Evolutionary conservation across 108 stramenopile species (phyloP).

Genomic region (Nitzschia sp.): DNA sequence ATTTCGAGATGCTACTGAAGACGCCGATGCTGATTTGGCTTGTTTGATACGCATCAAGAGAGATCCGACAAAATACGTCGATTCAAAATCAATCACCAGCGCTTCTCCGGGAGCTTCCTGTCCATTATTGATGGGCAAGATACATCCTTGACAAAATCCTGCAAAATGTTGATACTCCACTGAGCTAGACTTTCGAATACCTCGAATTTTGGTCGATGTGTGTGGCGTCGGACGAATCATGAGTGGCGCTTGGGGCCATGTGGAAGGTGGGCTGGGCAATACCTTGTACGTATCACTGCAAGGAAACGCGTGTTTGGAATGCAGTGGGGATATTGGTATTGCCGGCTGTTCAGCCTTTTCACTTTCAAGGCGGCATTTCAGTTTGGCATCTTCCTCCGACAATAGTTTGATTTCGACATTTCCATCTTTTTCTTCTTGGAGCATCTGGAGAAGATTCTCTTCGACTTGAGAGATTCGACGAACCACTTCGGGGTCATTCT

Average conservation of each 20-base stretch:
- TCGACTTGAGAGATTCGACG: not conserved
- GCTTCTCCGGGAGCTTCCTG: slow-evolving; percentile 45
- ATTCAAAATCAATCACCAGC: slow-evolving; percentile 68
- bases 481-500: not conserved
- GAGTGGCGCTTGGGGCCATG: slow-evolving; percentile 57
- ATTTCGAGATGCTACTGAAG: too few relatives aligned
- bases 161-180: slow-evolving; percentile 22
- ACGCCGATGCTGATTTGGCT: too few relatives aligned
- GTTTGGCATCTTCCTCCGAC: too few relatives aligned
- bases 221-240: slow-evolving; percentile 51
- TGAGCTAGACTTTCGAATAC: slow-evolving; percentile 35
- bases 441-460: not conserved
- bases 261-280: slow-evolving; percentile 4
- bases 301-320: slow-evolving; percentile 16
- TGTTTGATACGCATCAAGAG: slow-evolving; percentile 48
- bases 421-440: not conserved
- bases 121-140: slow-evolving; percentile 62
- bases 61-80: slow-evolving; percentile 53
- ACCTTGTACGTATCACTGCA: slow-evolving; percentile 9
- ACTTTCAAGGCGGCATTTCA: too few relatives aligned
- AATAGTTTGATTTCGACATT: not conserved
- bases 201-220: slow-evolving; percentile 41
- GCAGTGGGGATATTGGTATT: not conserved
- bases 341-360: not conserved
- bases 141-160: slow-evolving; percentile 27